phyloP scores from a whole-genome alignment of 495 filamentous ascomycete genomes.

The Hyaloscypha finlandica region DNA sequence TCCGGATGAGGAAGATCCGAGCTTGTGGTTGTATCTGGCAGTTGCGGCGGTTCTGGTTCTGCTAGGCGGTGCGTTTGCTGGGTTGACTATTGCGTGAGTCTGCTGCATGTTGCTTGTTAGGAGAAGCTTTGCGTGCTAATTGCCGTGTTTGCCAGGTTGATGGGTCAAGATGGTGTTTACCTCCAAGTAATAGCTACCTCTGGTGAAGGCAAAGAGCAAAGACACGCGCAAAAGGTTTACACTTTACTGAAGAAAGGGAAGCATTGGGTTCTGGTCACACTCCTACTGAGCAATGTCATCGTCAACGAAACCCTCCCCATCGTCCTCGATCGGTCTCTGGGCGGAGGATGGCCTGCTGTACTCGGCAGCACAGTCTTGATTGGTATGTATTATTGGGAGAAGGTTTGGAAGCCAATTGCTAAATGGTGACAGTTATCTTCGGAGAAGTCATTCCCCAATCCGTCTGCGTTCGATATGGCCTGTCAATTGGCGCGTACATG shows the following conservation, averaged over 20 bases:
- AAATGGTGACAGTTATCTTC: constrained; percentile 75
- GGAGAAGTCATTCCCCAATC: constrained; percentile 96
- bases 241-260: constrained; percentile 84
- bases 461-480: constrained; percentile 92
- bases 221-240: constrained; percentile 80
- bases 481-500: constrained; percentile 96
- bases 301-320: constrained; percentile 98
- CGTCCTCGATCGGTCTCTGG: constrained; percentile 88
- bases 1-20: constrained; percentile 49
- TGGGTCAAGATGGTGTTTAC: constrained; percentile 94
- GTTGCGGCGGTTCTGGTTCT: constrained; percentile 75
- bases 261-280: constrained; percentile 97
- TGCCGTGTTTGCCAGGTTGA: constrained; percentile 46
- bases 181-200: constrained; percentile 89
- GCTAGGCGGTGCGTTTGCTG: constrained; percentile 91
- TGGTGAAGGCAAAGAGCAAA: constrained; percentile 72
- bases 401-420: constrained; percentile 26
- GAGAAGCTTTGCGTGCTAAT: constrained; percentile 1
- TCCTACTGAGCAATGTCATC: constrained; percentile 94
- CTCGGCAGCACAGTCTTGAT: constrained; percentile 90
- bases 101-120: background rate
- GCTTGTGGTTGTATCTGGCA: constrained; percentile 70
- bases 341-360: constrained; percentile 93
- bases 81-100: constrained; percentile 83
- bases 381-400: constrained; percentile 54